Evolutionary conservation across 2,329 filamentous ascomycete species (phyloP), one percentile per base, ranked within the genome.

Genomic region (Talaromyces pinophilus): DNA sequence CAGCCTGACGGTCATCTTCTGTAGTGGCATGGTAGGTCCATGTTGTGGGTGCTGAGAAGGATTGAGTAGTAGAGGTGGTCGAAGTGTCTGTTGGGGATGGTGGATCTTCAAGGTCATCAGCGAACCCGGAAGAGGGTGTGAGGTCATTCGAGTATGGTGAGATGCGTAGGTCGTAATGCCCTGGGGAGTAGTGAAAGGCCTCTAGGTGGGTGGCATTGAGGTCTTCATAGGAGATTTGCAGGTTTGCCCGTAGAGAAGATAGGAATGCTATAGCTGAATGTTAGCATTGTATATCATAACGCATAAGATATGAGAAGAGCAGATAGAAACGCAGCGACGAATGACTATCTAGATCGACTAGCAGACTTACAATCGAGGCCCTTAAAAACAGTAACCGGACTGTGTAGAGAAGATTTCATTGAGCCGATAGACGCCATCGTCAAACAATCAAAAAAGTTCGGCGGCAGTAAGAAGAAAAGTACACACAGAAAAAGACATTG

Each of bases 231-330:
- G 82, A 84, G 66, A 94, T 87, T 72, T 89, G 88, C 64, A 95
- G 86, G 74, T 95, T 95, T 69, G 90, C 90, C 71, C 91, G 88
- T 17, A 95, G 84, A 71, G 92, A 94, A 65, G 88, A 90, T 79
- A 95, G 90, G 82, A 95, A 95, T 30, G 91, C 92, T 95, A 78
- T 38, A 0, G 3, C 4, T 13, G 35, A 1, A 46, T 60, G 57
- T 60, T 33, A 60, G 57, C 15, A 60, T 8, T 60, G 35, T 15
- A 28, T 6, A 15, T 8, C 10, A 22, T 5, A 17, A 38, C 15
- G 8, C 30, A 15, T 38, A 11, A 19, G 7, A 48, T 17, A 48
- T 46, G 25, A 22, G 4, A n/a, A 38, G 28, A 50, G 2, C 28
- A 25, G 30, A 59, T 35, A 35, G 30, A 8, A 44, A 28, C 10